These are phyloP conservation scores for Citrus trifoliata DNA, from an alignment of 345 rosid species.

Conservation along the genomic window DNA sequence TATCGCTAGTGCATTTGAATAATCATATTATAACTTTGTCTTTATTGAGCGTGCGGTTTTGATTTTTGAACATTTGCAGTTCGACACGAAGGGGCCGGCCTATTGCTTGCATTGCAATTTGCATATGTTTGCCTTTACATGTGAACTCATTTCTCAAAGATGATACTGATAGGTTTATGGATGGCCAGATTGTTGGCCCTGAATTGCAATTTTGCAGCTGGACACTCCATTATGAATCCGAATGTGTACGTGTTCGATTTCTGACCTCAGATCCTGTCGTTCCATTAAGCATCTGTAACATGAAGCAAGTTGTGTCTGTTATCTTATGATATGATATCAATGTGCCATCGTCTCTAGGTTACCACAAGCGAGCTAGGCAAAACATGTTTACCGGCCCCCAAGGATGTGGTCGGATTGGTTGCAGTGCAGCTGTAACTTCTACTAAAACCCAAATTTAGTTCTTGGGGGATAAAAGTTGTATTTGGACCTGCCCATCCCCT, in stretches of 20 bases:
- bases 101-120: too few species aligned
- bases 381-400: not conserved
- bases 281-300: too few species aligned
- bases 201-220: not conserved
- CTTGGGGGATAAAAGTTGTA: too few species aligned
- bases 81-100: not conserved
- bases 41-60: not conserved
- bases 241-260: not conserved
- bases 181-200: not conserved
- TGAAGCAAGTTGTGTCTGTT: not conserved
- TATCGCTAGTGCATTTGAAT: not conserved
- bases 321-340: too few species aligned
- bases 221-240: not conserved
- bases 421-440: too few species aligned
- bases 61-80: not conserved
- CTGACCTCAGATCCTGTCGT: not conserved
- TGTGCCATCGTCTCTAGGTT: not conserved
- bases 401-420: too few species aligned
- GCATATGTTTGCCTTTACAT: not conserved
- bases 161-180: not conserved
- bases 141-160: conserved; percentile 4
- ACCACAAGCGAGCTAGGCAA: not conserved
- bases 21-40: not conserved
- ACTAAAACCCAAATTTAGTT: too few species aligned
- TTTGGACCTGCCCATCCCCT: too few species aligned